Evolutionary conservation across 2,329 filamentous ascomycete genomes (phyloP).

Genomic region (Calonectria hawksworthii): DNA sequence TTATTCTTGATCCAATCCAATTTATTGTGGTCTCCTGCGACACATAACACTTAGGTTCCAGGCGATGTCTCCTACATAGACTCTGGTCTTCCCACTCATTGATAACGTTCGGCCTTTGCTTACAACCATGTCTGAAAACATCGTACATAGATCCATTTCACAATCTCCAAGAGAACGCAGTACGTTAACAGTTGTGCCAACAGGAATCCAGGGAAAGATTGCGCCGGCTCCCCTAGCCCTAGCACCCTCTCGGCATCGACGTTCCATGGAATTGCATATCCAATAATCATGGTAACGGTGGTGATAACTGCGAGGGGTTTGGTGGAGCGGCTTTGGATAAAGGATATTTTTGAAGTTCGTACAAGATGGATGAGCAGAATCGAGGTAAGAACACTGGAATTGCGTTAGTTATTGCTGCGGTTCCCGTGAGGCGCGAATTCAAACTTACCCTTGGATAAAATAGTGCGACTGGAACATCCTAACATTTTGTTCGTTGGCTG

Average conservation of each 20-base stretch:
- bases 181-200: background rate
- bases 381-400: background rate
- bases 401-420: background rate
- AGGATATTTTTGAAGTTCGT: background rate
- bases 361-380: background rate
- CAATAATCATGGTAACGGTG: background rate
- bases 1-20: background rate
- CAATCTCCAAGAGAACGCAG: background rate
- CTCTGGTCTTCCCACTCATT: background rate
- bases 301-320: background rate
- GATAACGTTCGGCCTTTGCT: background rate
- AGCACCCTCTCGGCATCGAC: background rate
- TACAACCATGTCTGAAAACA: constrained; percentile 6
- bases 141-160: background rate
- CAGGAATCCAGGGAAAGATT: constrained; percentile 4
- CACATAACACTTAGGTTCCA: background rate
- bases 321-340: background rate
- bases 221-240: background rate
- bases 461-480: constrained; percentile 14
- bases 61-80: background rate
- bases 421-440: background rate
- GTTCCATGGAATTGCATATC: constrained; percentile 7
- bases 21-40: background rate
- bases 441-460: constrained; percentile 12
- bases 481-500: background rate